Evolutionary conservation across 768 basidiomycete genomes (phyloP).

Genomic region (Polyporus arcularius): DNA sequence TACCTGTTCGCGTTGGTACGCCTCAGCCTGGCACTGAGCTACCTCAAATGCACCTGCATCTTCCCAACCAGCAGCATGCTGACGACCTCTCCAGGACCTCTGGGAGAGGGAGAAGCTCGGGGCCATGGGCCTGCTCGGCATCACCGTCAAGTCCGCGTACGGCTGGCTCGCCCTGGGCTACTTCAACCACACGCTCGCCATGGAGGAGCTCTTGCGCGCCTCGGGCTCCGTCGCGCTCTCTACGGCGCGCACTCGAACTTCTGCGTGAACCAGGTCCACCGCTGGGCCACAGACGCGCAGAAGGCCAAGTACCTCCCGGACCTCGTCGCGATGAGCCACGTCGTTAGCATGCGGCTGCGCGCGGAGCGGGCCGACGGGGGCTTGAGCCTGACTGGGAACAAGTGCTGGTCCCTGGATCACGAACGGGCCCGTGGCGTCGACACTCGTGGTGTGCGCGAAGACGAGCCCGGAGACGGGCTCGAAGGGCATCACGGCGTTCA

Average conservation of each 20-base stretch:
- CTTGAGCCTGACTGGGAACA: slow-evolving; percentile 84
- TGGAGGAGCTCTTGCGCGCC: slow-evolving; percentile 91
- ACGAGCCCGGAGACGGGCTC: slow-evolving; percentile 75
- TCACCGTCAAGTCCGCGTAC: slow-evolving; percentile 79
- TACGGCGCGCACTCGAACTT: slow-evolving; percentile 93
- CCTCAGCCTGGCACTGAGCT: no score
- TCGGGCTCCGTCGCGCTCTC: slow-evolving; percentile 90
- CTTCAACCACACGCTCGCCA: slow-evolving; percentile 85
- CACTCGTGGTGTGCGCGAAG: slow-evolving; percentile 91
- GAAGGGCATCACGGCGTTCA: slow-evolving; percentile 91
- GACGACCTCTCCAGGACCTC: slow-evolving; percentile 53
- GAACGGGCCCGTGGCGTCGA: slow-evolving; percentile 90
- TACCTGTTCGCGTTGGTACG: no score
- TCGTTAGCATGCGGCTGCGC: slow-evolving; percentile 90
- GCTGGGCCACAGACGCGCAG: slow-evolving; percentile 82
- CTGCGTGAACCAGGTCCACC: slow-evolving; percentile 69
- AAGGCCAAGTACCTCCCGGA: slow-evolving; percentile 84
- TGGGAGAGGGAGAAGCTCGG: slow-evolving; percentile 93
- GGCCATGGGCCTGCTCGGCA: slow-evolving; percentile 88
- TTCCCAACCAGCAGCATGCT: not conserved
- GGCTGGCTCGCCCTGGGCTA: slow-evolving; percentile 83
- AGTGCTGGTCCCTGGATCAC: slow-evolving; percentile 99
- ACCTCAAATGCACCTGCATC: no score
- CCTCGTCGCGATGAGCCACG: slow-evolving; percentile 86
- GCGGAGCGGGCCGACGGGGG: slow-evolving; percentile 79